Conservation (phyloP, 1,284 basidiomycete genomes). For the Sporisorium graminicola region DNA sequence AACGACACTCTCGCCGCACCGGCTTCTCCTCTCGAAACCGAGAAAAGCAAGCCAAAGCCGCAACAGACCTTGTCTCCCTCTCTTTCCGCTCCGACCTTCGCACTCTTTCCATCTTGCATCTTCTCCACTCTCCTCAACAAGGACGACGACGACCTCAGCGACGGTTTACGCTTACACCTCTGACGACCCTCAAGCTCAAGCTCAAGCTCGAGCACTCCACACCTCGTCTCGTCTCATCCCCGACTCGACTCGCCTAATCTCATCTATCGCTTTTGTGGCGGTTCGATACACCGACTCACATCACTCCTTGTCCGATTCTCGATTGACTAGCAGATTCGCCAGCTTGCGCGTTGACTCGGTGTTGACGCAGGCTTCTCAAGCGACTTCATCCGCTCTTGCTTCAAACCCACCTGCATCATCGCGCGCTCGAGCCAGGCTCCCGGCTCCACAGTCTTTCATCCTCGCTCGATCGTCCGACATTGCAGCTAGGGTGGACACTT, state of each 20-base stretch:
- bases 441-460: background rate
- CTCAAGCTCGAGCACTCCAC: background rate
- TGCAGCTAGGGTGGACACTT: background rate
- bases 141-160: background rate
- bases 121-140: background rate
- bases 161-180: background rate
- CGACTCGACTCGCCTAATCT: background rate
- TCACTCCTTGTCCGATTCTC: background rate
- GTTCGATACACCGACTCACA: constrained; percentile 1
- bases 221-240: background rate
- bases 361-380: background rate
- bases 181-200: background rate
- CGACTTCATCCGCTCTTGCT: background rate
- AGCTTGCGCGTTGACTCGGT: background rate
- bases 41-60: too few species aligned
- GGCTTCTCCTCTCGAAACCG: too few species aligned
- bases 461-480: background rate
- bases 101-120: background rate
- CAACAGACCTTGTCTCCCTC: too few species aligned
- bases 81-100: too few species aligned
- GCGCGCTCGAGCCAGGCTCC: background rate
- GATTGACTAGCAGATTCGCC: background rate
- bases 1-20: too few species aligned
- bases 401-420: constrained; percentile 7
- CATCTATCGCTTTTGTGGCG: constrained; percentile 2